These are phyloP conservation scores for Vitis hybrid DNA, from an alignment of 177 flowering plant species.

Conservation along the genomic window DNA sequence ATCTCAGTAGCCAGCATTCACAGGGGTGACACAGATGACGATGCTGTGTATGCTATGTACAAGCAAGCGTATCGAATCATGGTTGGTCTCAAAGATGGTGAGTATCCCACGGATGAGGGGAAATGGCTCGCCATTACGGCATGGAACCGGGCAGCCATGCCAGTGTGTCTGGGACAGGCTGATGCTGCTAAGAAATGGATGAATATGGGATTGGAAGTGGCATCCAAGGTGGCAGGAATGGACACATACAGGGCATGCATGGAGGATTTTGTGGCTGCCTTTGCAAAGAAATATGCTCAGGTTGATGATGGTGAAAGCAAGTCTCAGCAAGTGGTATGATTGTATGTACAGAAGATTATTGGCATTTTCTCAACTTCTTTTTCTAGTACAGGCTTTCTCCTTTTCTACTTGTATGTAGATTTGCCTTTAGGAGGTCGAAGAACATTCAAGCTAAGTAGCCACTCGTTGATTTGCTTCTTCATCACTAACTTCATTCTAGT, in stretches of 20 bases:
- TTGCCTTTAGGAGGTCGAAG: no score
- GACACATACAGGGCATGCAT: constrained; percentile 60
- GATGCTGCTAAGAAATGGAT: constrained; percentile 78
- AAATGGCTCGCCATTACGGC: constrained; percentile 93
- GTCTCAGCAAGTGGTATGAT: background rate
- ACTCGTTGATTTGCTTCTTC: no score
- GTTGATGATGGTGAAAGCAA: constrained; percentile 11
- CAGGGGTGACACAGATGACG: constrained; percentile 64
- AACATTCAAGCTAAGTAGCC: no score
- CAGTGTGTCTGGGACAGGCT: constrained; percentile 59
- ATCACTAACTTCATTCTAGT: no score
- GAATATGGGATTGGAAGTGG: constrained; percentile 71
- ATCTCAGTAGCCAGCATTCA: constrained; percentile 38
- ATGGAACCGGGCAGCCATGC: constrained; percentile 88
- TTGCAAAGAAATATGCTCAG: constrained; percentile 41
- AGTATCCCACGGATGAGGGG: constrained; percentile 79
- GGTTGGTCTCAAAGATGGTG: constrained; percentile 82
- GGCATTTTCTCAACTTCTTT: no score
- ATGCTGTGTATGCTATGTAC: constrained; percentile 52
- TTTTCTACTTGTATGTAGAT: no score
- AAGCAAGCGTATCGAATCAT: constrained; percentile 76
- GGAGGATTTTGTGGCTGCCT: constrained; percentile 60
- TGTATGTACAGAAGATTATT: background rate
- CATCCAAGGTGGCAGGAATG: constrained; percentile 57
- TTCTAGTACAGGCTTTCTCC: no score